Evolutionary conservation across 441 rosid genomes (phyloP), one percentile per base, ranked within the genome.

Genomic region (Eutrema salsugineum): DNA sequence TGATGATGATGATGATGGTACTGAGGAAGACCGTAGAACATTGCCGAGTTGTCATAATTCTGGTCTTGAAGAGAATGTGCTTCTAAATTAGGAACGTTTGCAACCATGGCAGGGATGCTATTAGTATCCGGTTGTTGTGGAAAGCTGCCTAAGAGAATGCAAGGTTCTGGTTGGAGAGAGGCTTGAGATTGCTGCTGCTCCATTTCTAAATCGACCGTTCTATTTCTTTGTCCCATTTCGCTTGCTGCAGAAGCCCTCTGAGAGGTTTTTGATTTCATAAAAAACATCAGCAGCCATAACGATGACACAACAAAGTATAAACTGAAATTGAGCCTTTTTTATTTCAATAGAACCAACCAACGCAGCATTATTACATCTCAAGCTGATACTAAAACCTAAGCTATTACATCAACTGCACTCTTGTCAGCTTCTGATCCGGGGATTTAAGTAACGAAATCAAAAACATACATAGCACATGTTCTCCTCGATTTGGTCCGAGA

Each of bases 11-110:
- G 77, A 36, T 82, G 82, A 67, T 77, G 87, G 80, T 86, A 87
- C 55, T 81, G 91, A 44, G 86, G 81, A 81, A 86, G 81, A n/a
- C 88, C 89, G 68, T 86, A 87, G 49, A 85, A 82, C 68, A 80
- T 60, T 63, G 89, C 70, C 8, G 70, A 68, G 77, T 77, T 53
- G 35, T 92, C 96, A 70, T 84, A 85, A 60, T 38, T 76, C 10
- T 71, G 70, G 49, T 87, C 90, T 10, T 82, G 84, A 55, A 72
- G 65, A 49, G 80, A 83, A 76, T 70, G 86, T 46, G 78, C 49
- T 63, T 89, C 89, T 73, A 82, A 63, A 79, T 70, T 86, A 64
- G 78, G 59, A 57, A 84, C 39, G 73, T 75, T 83, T 68, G 85
- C 87, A 32, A 83, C 62, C 65, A 82, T 73, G 46, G 83, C 61